A percentile compares a stretch with the other conserved stretches of the same genome.
phyloP scores from a whole-genome alignment of 805 yeast genomes.

The Starmerella ratchasimensis region DNA sequence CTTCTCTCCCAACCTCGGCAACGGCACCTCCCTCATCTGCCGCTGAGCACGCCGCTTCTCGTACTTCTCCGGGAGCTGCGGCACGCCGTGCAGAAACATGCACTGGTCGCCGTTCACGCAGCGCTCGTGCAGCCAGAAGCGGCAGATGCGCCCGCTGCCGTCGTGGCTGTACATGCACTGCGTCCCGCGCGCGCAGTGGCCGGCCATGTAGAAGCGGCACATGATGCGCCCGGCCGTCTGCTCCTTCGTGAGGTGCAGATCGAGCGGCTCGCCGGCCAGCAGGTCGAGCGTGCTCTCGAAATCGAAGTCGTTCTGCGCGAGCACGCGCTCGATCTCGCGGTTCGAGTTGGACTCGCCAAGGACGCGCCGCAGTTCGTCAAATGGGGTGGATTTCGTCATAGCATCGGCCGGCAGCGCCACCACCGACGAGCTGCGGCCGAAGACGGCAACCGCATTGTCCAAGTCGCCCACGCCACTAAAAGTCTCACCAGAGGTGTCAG shows the following conservation, averaged over 20 bases:
- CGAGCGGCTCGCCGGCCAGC: constrained; percentile 13
- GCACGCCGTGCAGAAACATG: constrained; percentile 31
- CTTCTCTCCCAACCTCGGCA: too few relatives aligned
- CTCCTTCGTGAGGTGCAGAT: constrained; percentile 11
- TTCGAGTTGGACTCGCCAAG: constrained; percentile 26
- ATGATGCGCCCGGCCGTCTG: constrained; percentile 24
- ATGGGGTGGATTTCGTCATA: constrained; percentile 21
- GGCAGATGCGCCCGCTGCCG: constrained; percentile 30
- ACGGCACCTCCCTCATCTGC: too few relatives aligned
- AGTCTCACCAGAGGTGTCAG: not conserved
- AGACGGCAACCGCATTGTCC: constrained; percentile 14
- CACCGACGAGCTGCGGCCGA: not conserved
- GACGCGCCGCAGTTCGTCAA: constrained; percentile 27
- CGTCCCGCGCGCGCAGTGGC: constrained; percentile 31
- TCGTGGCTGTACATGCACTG: constrained; percentile 38
- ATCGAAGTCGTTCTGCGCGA: constrained; percentile 30
- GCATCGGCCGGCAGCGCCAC: constrained; percentile 1
- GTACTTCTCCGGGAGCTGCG: constrained; percentile 19
- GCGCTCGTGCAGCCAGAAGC: constrained; percentile 35
- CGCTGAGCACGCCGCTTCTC: not conserved
- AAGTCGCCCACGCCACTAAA: not conserved
- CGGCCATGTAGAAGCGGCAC: constrained; percentile 33
- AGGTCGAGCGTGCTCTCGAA: constrained; percentile 22
- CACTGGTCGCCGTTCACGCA: constrained; percentile 34
- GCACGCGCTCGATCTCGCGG: constrained; percentile 27